Conservation (phyloP, 192 early-diverging fungal species). For the Endogone sp. region DNA sequence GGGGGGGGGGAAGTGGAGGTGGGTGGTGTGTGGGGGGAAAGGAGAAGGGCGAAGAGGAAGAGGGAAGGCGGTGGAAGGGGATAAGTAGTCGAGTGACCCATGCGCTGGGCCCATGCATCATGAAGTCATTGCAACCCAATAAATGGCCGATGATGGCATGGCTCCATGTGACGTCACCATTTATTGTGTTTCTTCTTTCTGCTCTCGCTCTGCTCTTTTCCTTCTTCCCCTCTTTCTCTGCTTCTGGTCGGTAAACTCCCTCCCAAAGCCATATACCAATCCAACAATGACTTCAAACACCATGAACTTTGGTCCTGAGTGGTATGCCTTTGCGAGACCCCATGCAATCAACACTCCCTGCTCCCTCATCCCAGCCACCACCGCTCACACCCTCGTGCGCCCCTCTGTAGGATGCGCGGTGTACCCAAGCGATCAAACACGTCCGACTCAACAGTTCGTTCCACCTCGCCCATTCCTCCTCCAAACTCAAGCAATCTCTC, state of each 20-base stretch:
- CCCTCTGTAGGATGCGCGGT: slow-evolving; percentile 28
- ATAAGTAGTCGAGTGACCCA: too few relatives aligned
- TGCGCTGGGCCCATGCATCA: too few relatives aligned
- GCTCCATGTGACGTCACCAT: too few relatives aligned
- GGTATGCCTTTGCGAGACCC: slow-evolving; percentile 41
- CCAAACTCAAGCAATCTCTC: slow-evolving; percentile 10
- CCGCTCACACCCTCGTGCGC: neutral
- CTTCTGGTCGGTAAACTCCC: neutral
- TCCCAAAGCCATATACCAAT: too few relatives aligned
- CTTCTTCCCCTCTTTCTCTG: neutral
- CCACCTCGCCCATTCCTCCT: slow-evolving; percentile 9
- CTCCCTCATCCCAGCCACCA: neutral
- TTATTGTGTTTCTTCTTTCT: too few relatives aligned
- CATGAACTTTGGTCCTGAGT: slow-evolving; percentile 83
- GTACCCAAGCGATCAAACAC: slow-evolving; percentile 12
- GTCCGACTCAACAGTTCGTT: slow-evolving; percentile 6
- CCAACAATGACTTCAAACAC: slow-evolving; percentile 39
- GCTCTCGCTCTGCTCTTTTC: too few relatives aligned
- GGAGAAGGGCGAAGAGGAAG: too few relatives aligned
- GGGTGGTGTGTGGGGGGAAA: too few relatives aligned
- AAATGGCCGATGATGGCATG: too few relatives aligned
- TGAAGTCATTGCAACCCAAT: too few relatives aligned
- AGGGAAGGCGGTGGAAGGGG: too few relatives aligned
- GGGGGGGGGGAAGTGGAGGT: too few relatives aligned
- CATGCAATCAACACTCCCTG: neutral